These are phyloP conservation scores for Mortierella sp. DNA, from an alignment of 371 early-diverging fungal species.

Conservation along the genomic window DNA sequence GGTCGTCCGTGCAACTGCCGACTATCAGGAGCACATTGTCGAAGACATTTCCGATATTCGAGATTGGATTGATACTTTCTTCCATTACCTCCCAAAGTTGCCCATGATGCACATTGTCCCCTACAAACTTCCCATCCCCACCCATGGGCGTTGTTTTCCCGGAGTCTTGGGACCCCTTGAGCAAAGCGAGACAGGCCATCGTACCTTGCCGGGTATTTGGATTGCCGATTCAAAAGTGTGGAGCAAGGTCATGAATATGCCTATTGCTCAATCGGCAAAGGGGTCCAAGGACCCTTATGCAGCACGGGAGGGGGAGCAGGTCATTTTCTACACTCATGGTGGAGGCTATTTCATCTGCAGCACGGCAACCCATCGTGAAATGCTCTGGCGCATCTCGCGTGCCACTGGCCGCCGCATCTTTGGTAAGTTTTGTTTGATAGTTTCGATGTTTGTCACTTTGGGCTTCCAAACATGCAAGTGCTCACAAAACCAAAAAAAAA, in stretches of 20 bases:
- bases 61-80: conserved; percentile 42
- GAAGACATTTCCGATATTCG: conserved; percentile 49
- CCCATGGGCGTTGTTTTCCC: conserved; percentile 29
- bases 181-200: conserved; percentile 26
- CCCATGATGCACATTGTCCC: conserved; percentile 42
- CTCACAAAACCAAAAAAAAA: not conserved
- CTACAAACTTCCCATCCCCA: conserved; percentile 29
- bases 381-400: conserved; percentile 71
- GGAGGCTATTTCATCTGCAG: conserved; percentile 77
- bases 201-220: conserved; percentile 42
- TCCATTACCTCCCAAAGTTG: conserved; percentile 51
- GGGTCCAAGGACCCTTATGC: conserved; percentile 41
- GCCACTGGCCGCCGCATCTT: conserved; percentile 64
- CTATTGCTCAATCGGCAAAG: conserved; percentile 30
- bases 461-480: not conserved
- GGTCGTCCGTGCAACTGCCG: conserved; percentile 26
- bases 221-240: conserved; percentile 45
- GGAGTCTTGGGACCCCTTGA: conserved; percentile 31
- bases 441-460: not conserved
- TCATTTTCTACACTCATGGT: conserved; percentile 78
- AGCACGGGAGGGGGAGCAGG: conserved; percentile 61
- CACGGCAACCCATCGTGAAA: conserved; percentile 68
- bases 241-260: conserved; percentile 31
- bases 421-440: conserved; percentile 49
- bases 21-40: conserved; percentile 42